Evolutionary conservation across 2,329 filamentous ascomycete species (phyloP).

Genomic region (Apiospora malaysiana): DNA sequence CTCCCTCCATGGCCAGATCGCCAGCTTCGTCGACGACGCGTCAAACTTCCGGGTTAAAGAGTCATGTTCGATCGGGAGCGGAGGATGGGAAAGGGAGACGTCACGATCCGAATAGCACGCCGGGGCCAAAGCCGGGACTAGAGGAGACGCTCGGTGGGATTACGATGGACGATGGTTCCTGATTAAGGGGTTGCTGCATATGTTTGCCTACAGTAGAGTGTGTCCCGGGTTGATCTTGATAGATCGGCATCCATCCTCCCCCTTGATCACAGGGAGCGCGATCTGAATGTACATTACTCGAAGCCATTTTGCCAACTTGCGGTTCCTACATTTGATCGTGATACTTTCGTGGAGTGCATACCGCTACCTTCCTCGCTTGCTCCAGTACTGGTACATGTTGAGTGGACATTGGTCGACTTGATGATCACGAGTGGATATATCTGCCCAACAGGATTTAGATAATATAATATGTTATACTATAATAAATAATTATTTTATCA

Average conservation of each 20-base stretch:
- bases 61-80: conserved; percentile 3
- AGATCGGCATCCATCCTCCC: not conserved
- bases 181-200: not conserved
- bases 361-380: not conserved
- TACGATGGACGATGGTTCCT: not conserved
- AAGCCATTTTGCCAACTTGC: not conserved
- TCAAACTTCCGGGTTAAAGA: not conserved
- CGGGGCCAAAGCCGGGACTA: not conserved
- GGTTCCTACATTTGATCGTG: not conserved
- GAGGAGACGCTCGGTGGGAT: not conserved
- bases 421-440: not conserved
- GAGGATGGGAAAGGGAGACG: not conserved
- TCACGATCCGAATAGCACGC: not conserved
- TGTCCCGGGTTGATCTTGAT: not conserved
- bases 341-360: not conserved
- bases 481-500: not conserved
- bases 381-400: not conserved
- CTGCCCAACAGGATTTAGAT: not conserved
- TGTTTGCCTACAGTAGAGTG: not conserved
- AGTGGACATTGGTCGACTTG: not conserved
- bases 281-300: not conserved
- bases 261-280: not conserved
- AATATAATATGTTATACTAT: not conserved
- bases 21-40: not conserved
- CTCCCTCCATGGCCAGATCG: no score